Evolutionary conservation across 1,139 yeast genomes (phyloP), one percentile per base, ranked within the genome.

Genomic region (Pichia sp.): DNA sequence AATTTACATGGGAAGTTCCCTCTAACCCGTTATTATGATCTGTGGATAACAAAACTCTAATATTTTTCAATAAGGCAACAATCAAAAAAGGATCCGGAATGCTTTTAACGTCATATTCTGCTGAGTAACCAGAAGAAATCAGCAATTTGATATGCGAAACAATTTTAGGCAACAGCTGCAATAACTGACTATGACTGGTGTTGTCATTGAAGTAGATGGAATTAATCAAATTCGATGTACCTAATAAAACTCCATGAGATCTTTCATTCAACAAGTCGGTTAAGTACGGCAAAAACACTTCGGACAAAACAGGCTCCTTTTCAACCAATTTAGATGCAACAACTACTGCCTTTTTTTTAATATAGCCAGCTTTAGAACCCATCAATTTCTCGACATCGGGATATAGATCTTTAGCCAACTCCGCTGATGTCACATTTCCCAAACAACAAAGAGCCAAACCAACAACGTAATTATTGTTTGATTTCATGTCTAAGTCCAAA

Each of bases 351-450:
- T 94, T 92, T 64, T 90, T 92, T 59, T 79, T 75, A 57, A 94
- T 68, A 60, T 85, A 88, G 11, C 46, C 72, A 56, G 84, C 84
- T 46, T 70, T 65, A 32, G 81, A 66, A 11, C 72, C 64, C 43
- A 92, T 62, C 50, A 92, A 72, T 55, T 72, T 75, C 59, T 85
- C 94, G 36, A 94, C 92, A 58, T 92, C 88, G 33, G 85, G 73
- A 64, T 86, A 87, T 54, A 94, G 69, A 64, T 94, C 99, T 49
- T 96, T 79, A 4, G 97, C 94, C 67, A 94, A 76, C 59, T 87
- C 97, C 0, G 86, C 82, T 6, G 95, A 84, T 9, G 97, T 94
- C 51, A 94, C 77, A 59, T 88, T 88, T 29, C 97, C 98, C 59
- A 92, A 69, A 7, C 97, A 86, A 49, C 88, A 79, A 50, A 92